phyloP scores from a whole-genome alignment of 179 eudicot species.

The Actinidia chinensis region DNA sequence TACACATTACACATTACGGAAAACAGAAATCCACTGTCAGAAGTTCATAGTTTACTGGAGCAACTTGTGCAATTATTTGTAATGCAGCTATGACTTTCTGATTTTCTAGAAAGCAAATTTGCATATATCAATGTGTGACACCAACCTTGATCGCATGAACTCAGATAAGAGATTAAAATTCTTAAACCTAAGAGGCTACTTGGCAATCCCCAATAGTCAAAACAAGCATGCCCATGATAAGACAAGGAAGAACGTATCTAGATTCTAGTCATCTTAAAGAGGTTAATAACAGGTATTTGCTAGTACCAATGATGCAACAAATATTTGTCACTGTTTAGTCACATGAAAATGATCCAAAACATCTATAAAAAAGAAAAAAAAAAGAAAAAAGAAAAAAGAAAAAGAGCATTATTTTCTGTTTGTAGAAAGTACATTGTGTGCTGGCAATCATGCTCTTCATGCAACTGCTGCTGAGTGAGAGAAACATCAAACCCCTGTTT shows the following conservation, averaged over 20 bases:
- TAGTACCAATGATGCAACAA: background rate
- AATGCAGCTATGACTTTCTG: background rate
- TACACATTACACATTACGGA: background rate
- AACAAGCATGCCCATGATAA: background rate
- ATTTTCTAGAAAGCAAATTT: background rate
- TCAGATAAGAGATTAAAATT: background rate
- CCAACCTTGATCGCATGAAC: background rate
- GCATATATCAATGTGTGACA: background rate
- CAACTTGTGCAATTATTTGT: background rate
- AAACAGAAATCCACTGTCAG: background rate
- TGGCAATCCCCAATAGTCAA: conserved; percentile 4
- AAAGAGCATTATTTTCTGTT: background rate
- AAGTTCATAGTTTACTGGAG: background rate
- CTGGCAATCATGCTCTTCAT: conserved; percentile 78
- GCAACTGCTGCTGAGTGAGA: conserved; percentile 88
- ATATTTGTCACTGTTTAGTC: background rate
- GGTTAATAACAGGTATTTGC: background rate
- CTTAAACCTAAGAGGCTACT: background rate
- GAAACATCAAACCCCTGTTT: conserved; percentile 90
- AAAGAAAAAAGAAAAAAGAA: too few relatives aligned
- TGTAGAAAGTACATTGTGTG: conserved; percentile 46
- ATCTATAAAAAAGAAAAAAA: background rate
- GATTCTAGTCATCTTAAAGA: conserved; percentile 6
- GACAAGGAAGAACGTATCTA: background rate
- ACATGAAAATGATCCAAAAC: background rate